These are phyloP conservation scores for Chlorella sorokiniana DNA, from an alignment of 139 green algal genomes.

Conservation along the genomic window DNA sequence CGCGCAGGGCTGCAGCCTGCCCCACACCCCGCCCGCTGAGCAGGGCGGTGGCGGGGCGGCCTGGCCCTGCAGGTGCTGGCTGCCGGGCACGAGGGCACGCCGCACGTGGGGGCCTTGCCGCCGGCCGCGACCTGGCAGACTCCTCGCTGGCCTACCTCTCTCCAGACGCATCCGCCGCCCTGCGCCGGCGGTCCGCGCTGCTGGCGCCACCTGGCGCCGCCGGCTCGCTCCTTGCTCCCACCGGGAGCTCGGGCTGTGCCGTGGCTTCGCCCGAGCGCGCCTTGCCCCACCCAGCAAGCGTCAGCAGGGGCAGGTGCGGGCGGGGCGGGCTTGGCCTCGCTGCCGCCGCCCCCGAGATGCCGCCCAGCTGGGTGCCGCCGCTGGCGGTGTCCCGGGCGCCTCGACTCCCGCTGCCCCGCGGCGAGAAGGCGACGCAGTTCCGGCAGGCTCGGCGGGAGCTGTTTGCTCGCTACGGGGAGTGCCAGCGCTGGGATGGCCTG, in stretches of 20 bases:
- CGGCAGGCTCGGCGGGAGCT: slow-evolving; percentile 69
- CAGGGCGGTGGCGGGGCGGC: not conserved
- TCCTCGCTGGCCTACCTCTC: slow-evolving; percentile 17
- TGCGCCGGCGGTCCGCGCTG: no score
- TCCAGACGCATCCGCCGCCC: not conserved
- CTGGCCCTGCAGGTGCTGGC: slow-evolving; percentile 5
- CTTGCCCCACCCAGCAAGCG: not conserved
- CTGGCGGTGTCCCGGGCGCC: slow-evolving; percentile 66
- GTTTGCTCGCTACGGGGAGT: slow-evolving; percentile 83
- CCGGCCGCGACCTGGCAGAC: not conserved
- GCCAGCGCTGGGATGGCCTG: slow-evolving; percentile 81
- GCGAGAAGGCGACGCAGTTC: slow-evolving; percentile 66
- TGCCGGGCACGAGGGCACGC: not conserved
- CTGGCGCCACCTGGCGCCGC: no score
- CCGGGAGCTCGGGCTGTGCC: no score
- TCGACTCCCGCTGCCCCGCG: slow-evolving; percentile 81
- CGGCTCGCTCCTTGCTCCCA: no score
- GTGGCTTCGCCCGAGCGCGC: not conserved
- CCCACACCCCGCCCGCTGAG: not conserved
- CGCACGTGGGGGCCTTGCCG: not conserved
- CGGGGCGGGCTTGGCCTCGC: no score
- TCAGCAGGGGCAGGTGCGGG: not conserved
- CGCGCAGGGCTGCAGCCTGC: no score
- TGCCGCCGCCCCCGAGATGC: slow-evolving; percentile 59
- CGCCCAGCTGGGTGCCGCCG: slow-evolving; percentile 75